These are phyloP conservation scores for Aristolochia fimbriata DNA, from an alignment of 164 flowering plant genomes.

Conservation along the genomic window DNA sequence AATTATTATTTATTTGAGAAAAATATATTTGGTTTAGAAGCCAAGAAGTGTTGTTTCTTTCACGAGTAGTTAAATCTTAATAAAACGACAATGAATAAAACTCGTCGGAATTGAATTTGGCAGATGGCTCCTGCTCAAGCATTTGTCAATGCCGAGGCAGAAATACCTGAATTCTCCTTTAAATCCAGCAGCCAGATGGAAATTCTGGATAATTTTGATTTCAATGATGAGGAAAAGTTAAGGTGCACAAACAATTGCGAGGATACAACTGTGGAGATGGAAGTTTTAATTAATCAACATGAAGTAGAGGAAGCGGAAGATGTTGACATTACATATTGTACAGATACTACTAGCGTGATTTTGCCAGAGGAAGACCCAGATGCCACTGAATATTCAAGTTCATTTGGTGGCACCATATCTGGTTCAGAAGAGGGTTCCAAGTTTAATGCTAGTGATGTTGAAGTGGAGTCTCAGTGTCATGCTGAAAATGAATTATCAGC, in stretches of 20 bases:
- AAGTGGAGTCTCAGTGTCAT: constrained; percentile 56
- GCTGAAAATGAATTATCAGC: constrained; percentile 28
- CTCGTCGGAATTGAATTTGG: neutral
- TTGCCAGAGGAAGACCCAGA: constrained; percentile 54
- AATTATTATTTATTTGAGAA: too few species aligned
- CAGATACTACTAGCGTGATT: constrained; percentile 15
- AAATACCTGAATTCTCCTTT: constrained; percentile 7
- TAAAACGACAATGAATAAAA: too few species aligned
- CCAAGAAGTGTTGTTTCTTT: too few species aligned
- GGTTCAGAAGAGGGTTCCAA: constrained; percentile 40
- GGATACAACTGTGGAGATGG: constrained; percentile 23
- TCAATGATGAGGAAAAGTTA: constrained; percentile 13
- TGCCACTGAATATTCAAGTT: constrained; percentile 86
- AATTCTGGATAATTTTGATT: constrained; percentile 7
- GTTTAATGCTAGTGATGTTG: constrained; percentile 48
- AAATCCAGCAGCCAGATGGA: constrained; percentile 10
- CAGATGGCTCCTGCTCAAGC: constrained; percentile 34
- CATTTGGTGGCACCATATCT: constrained; percentile 63
- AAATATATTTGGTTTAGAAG: too few species aligned
- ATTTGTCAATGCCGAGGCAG: constrained; percentile 6
- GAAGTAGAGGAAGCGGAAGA: constrained; percentile 16
- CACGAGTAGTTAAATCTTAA: too few species aligned
- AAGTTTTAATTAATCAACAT: constrained; percentile 19
- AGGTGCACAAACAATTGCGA: constrained; percentile 25
- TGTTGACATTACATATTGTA: constrained; percentile 37